Percentiles rank a stretch among this genome's conserved stretches.
Conservation (phyloP, 495 filamentous ascomycete species). For the Aspergillus funiculosus region DNA sequence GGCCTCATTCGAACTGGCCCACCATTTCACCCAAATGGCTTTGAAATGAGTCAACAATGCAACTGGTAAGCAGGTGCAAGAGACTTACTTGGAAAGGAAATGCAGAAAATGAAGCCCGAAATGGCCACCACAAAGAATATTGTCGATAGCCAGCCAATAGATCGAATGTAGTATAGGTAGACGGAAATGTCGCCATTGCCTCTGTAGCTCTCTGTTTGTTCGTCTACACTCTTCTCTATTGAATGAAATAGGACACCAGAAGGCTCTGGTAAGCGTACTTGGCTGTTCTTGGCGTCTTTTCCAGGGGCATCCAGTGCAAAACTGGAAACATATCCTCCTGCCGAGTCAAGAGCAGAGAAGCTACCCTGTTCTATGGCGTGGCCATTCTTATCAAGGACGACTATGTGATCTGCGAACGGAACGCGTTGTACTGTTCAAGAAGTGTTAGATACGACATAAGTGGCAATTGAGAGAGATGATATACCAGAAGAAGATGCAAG, state of each 20-base stretch:
- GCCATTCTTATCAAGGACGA: constrained; percentile 44
- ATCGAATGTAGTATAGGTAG: constrained; percentile 54
- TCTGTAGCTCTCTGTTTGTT: constrained; percentile 29
- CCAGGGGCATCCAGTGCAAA: constrained; percentile 34
- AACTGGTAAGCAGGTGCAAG: not conserved
- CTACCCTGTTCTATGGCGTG: constrained; percentile 47
- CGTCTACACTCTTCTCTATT: constrained; percentile 21
- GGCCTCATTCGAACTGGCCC: constrained; percentile 42
- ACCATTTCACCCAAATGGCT: constrained; percentile 53
- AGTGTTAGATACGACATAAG: not conserved
- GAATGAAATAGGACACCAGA: constrained; percentile 5
- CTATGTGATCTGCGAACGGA: constrained; percentile 46
- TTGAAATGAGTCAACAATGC: constrained; percentile 4
- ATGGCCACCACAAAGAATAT: constrained; percentile 40
- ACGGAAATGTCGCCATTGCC: constrained; percentile 49
- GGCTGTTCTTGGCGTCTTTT: constrained; percentile 22
- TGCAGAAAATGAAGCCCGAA: constrained; percentile 40
- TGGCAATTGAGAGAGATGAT: not conserved
- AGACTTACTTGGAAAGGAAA: constrained; percentile 41
- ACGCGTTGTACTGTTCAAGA: constrained; percentile 37
- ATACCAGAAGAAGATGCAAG: constrained; percentile 46
- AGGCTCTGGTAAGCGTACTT: constrained; percentile 14
- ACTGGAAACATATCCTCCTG: constrained; percentile 46
- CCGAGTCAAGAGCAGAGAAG: constrained; percentile 41
- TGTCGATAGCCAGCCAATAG: constrained; percentile 45